These are phyloP conservation scores for Fusarium protoensiforme DNA, from an alignment of 2,329 filamentous ascomycete species.

Conservation along the genomic window DNA sequence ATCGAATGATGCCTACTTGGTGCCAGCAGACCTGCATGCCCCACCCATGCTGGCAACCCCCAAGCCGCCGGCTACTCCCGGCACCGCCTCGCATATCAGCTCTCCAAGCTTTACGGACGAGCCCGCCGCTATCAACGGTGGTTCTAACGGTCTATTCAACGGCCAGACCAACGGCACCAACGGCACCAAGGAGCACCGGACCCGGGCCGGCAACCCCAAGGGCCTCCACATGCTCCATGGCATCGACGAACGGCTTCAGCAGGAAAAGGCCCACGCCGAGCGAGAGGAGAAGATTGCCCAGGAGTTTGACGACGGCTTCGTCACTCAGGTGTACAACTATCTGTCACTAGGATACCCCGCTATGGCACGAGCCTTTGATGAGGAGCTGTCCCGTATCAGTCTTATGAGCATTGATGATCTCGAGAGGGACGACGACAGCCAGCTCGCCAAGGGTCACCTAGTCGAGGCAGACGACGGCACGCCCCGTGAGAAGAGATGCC, in stretches of 20 bases:
- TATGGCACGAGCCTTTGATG: constrained; percentile 83
- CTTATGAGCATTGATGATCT: constrained; percentile 76
- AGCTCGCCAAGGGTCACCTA: constrained; percentile 78
- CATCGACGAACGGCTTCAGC: constrained; percentile 62
- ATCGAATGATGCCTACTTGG: constrained; percentile 51
- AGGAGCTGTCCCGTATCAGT: constrained; percentile 85
- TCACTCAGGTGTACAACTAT: constrained; percentile 98
- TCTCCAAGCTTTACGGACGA: constrained; percentile 54
- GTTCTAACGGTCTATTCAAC: constrained; percentile 28
- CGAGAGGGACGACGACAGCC: constrained; percentile 73
- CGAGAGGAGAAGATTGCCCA: constrained; percentile 63
- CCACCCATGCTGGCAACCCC: constrained; percentile 65
- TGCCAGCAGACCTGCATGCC: constrained; percentile 56
- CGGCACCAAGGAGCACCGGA: constrained; percentile 39
- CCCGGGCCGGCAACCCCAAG: constrained; percentile 51
- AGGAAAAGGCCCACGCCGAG: constrained; percentile 62
- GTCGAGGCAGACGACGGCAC: constrained; percentile 61
- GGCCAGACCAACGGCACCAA: constrained; percentile 23
- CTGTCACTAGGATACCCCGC: constrained; percentile 92
- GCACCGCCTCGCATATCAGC: constrained; percentile 54
- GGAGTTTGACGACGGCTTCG: constrained; percentile 86
- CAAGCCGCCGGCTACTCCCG: constrained; percentile 52
- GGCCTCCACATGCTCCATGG: constrained; percentile 61
- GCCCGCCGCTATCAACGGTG: constrained; percentile 45
- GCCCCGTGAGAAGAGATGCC: constrained; percentile 64